Evolutionary conservation across 345 rosid species (phyloP).

Genomic region (Pugionium cornutum): DNA sequence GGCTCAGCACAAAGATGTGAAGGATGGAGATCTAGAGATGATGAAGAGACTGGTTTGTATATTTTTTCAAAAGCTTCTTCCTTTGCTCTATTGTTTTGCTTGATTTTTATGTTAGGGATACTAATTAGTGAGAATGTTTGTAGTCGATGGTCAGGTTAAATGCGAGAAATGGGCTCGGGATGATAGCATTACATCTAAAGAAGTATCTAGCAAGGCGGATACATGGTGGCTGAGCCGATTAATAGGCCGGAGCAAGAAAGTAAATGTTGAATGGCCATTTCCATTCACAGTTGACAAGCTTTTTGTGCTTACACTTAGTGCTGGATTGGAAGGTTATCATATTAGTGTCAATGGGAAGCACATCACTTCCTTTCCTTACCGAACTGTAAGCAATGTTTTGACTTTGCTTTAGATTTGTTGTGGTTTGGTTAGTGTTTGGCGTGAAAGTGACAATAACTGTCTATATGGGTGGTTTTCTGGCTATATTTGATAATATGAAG

Average conservation of each 20-base stretch:
- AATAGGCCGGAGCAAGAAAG: constrained; percentile 63
- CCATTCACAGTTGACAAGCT: constrained; percentile 68
- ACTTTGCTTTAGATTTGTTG: neutral
- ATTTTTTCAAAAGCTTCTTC: neutral
- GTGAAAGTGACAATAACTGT: constrained; percentile 14
- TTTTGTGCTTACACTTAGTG: constrained; percentile 79
- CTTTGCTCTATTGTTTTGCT: neutral
- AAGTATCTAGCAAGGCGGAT: constrained; percentile 56
- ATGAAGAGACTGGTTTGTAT: constrained; percentile 76
- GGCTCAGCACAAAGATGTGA: constrained; percentile 74
- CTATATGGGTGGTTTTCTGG: constrained; percentile 10
- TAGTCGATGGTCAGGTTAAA: constrained; percentile 82
- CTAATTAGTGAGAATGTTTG: constrained; percentile 16
- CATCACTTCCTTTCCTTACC: constrained; percentile 78
- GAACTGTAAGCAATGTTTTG: constrained; percentile 56
- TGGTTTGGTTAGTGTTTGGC: constrained; percentile 17
- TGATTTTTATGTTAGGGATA: neutral
- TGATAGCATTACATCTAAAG: constrained; percentile 57
- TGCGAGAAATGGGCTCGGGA: constrained; percentile 91
- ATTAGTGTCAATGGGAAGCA: constrained; percentile 85
- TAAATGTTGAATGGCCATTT: constrained; percentile 72
- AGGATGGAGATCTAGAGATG: constrained; percentile 73
- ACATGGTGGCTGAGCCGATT: constrained; percentile 82
- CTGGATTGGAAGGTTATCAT: constrained; percentile 90
- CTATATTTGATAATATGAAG: constrained; percentile 41